Base-by-base conservation (phyloP, 139 green algal species). In the Volvox africanus region DNA sequence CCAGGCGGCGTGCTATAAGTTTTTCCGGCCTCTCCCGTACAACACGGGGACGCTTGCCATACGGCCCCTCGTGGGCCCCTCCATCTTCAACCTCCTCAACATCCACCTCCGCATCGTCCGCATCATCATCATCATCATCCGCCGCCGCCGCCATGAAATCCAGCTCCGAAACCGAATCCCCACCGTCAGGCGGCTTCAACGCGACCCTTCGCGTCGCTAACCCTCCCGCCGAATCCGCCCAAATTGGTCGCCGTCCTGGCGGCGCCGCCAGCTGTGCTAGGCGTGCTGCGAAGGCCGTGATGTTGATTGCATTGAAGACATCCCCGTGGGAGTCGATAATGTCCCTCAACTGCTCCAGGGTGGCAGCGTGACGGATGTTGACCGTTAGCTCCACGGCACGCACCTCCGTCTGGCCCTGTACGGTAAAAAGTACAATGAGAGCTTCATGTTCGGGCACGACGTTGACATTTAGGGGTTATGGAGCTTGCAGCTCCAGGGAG, bases 231-330 rank as follows among this genome's bases (percentile, higher is more conserved):
- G n/a, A n/a, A n/a, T n/a, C n/a, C n/a, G n/a, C n/a, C n/a, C n/a
- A n/a, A n/a, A n/a, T n/a, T n/a, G n/a, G n/a, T n/a, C 22, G 22
- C 67, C 65, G 35, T n/a, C n/a, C 83, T 26, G 1, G 16, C 67
- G 67, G 11, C 35, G 35, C 20, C n/a, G 86, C 86, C 61, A 91
- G 86, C 75, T 68, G 55, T 33, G 61, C 86, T 22, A 91, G 75
- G 14, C 86, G 75, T 16, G 61, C 75, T 2, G 33, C 75, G 22
- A 85, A 78, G 32, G 75, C 75, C 0, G 86, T 91, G 32, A 91
- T 30, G 86, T 86, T 91, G 75, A 91, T 91, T 55, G 24, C 86
- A 61, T 91, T 91, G 75, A 86, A 22, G 5, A 44, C 61, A 33
- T 85, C 75, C 3, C 12, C 86, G 75, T 91, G 86, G 16, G 61